Percentiles rank a stretch among this genome's conserved stretches.
These are phyloP conservation scores for Panicum virgatum DNA, from an alignment of 202 grass and related monocot genomes.

Conservation along the genomic window DNA sequence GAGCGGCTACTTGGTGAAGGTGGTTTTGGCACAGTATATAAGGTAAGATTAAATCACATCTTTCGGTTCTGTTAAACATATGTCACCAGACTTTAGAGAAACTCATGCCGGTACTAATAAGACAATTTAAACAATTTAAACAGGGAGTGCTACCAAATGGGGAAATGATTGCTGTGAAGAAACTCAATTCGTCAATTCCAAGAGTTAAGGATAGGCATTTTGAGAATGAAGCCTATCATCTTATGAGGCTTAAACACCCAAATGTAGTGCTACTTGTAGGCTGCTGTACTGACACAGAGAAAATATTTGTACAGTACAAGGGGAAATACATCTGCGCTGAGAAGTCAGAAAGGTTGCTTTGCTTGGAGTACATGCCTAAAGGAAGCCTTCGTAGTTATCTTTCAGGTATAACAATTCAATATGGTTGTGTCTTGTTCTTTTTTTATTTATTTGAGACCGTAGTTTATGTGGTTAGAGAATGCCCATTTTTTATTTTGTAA, in stretches of 20 bases:
- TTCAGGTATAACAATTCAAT: constrained; percentile 12
- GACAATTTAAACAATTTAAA: not conserved
- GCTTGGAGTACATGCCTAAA: constrained; percentile 1
- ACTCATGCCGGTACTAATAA: not conserved
- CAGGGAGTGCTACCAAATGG: constrained; percentile 23
- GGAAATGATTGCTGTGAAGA: constrained; percentile 9
- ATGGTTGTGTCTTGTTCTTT: not conserved
- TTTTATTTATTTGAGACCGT: not conserved
- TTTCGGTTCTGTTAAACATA: not conserved
- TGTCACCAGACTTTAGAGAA: not conserved
- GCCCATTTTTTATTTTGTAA: not conserved
- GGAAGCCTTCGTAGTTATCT: not conserved
- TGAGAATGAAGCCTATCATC: constrained; percentile 1
- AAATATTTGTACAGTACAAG: not conserved
- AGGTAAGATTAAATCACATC: not conserved
- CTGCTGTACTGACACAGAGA: not conserved
- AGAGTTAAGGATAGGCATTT: not conserved
- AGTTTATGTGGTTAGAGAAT: not conserved
- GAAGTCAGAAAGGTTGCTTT: not conserved
- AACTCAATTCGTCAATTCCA: not conserved
- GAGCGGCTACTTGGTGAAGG: not conserved
- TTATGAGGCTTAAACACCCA: constrained; percentile 19
- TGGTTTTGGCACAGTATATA: constrained; percentile 20
- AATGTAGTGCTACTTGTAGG: constrained; percentile 2
- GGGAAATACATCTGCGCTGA: not conserved